Evolutionary conservation across 1,284 basidiomycete genomes (phyloP).

Genomic region (Omphalotus olearius): DNA sequence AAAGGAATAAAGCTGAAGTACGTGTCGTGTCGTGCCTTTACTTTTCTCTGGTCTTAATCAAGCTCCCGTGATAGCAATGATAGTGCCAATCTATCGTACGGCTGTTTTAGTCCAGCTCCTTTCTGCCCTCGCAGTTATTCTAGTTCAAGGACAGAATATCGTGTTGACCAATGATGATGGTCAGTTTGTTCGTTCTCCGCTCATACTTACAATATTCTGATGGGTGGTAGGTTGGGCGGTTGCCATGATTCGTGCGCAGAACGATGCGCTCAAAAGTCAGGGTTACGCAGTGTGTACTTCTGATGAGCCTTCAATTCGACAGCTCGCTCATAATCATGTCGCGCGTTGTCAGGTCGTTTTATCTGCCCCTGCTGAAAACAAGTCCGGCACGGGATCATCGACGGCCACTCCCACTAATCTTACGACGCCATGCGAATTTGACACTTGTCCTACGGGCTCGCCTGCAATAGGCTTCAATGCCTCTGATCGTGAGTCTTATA

Average conservation of each 20-base stretch:
- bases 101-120: no score
- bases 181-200: neutral
- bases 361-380: conserved; percentile 34
- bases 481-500: conserved; percentile 28
- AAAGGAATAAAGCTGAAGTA: neutral
- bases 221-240: conserved; percentile 29
- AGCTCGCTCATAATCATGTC: neutral
- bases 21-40: neutral
- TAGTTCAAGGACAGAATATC: conserved; percentile 2
- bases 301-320: neutral
- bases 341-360: conserved; percentile 27
- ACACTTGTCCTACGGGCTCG: conserved; percentile 33
- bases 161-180: conserved; percentile 31
- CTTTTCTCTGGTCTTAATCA: neutral
- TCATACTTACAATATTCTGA: neutral
- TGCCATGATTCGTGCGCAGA: conserved; percentile 32
- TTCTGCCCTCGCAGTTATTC: neutral
- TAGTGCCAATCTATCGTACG: no score
- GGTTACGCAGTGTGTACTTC: conserved; percentile 25
- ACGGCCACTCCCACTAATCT: conserved; percentile 20
- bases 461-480: conserved; percentile 32
- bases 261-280: conserved; percentile 26
- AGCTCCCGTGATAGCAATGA: neutral
- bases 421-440: conserved; percentile 31
- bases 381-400: conserved; percentile 33